Percentiles rank a stretch among this genome's conserved stretches.
These are phyloP conservation scores for Malassezia globosa DNA, from an alignment of 1,284 basidiomycete species.

Conservation along the genomic window DNA sequence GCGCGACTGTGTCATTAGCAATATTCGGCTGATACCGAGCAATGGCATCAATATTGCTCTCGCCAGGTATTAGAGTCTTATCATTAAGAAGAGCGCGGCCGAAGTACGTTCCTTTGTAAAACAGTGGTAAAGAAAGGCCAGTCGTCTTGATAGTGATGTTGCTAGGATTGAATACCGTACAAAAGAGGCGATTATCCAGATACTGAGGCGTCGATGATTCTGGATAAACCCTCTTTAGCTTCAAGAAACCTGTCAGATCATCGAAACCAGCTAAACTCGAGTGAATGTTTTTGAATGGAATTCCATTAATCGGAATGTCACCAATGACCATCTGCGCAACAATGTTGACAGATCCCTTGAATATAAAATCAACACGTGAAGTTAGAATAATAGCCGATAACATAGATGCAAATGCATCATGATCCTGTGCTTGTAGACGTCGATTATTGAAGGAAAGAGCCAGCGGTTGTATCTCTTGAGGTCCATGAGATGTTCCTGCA, in stretches of 20 bases:
- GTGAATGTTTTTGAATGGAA: conserved; percentile 57
- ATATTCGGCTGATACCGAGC: conserved; percentile 56
- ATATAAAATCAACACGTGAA: conserved; percentile 50
- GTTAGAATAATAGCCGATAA: conserved; percentile 57
- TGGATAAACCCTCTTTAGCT: conserved; percentile 49
- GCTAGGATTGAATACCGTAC: conserved; percentile 24
- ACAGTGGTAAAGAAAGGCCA: conserved; percentile 54
- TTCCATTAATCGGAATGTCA: conserved; percentile 57
- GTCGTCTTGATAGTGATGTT: conserved; percentile 57
- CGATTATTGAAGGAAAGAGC: conserved; percentile 54
- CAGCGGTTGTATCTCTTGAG: conserved; percentile 52
- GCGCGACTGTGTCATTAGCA: conserved; percentile 58
- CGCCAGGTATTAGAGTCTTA: conserved; percentile 54
- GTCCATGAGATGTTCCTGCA: conserved; percentile 61
- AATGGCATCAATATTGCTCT: conserved; percentile 53
- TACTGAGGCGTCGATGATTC: neutral
- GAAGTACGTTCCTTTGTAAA: conserved; percentile 52
- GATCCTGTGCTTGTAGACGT: conserved; percentile 55
- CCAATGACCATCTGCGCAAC: conserved; percentile 59
- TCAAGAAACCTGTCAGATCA: conserved; percentile 21
- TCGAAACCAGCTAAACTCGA: conserved; percentile 52
- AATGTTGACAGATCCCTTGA: conserved; percentile 58
- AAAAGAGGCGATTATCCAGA: neutral
- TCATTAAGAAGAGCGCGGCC: conserved; percentile 47
- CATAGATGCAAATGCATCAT: conserved; percentile 55